Conservation (phyloP, 768 basidiomycete genomes). For the Suillus lakei region DNA sequence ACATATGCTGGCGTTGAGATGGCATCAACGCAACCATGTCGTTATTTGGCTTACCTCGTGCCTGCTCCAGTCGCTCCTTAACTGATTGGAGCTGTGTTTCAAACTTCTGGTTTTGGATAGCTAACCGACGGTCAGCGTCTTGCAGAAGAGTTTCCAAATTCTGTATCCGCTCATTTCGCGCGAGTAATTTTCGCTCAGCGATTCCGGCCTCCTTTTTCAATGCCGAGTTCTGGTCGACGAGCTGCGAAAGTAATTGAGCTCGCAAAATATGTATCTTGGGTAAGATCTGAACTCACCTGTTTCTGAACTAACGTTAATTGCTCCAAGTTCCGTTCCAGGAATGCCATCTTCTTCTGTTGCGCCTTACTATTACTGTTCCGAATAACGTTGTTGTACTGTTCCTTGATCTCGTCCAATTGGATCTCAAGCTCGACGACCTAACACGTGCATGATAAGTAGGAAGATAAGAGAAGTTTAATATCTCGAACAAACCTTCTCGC, state of each 20-base stretch:
- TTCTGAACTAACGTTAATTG: constrained; percentile 96
- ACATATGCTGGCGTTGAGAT: constrained; percentile 32
- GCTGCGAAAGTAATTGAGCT: constrained; percentile 50
- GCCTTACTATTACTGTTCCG: constrained; percentile 98
- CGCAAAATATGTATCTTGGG: constrained; percentile 7
- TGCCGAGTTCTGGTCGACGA: constrained; percentile 97
- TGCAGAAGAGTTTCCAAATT: constrained; percentile 92
- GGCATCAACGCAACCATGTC: constrained; percentile 17
- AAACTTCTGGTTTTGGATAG: constrained; percentile 95
- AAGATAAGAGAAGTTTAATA: constrained; percentile 7
- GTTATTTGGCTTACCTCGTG: constrained; percentile 67
- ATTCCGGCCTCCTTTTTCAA: constrained; percentile 98
- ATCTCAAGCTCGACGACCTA: constrained; percentile 99
- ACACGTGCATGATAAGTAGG: constrained; percentile 15
- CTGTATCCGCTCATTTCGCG: constrained; percentile 97
- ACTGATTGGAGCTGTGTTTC: constrained; percentile 92
- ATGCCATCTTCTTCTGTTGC: constrained; percentile 99
- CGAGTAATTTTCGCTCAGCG: constrained; percentile 94
- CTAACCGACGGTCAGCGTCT: constrained; percentile 90
- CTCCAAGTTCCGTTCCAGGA: constrained; percentile 95
- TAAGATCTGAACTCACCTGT: constrained; percentile 61
- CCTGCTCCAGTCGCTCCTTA: constrained; percentile 90
- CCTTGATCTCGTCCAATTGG: constrained; percentile 96
- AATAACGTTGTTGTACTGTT: constrained; percentile 98
- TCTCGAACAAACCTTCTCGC: constrained; percentile 80